A percentile compares a stretch with the other conserved stretches of the same genome.
Conservation (phyloP, 176 grass and related monocot genomes). For the Saccharum officinarum region DNA sequence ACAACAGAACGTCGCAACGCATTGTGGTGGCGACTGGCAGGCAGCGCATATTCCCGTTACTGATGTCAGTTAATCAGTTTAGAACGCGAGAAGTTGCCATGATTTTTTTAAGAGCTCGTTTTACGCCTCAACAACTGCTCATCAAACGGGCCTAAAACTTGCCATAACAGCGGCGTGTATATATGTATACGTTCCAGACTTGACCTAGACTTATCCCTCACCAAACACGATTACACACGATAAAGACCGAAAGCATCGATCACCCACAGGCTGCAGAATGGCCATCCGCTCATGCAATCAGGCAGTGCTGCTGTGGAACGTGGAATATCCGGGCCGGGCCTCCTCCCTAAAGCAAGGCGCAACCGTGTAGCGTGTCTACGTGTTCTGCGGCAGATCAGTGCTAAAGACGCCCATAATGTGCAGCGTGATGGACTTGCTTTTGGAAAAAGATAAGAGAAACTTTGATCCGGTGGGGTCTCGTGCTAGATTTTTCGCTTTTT, state of each 20-base stretch:
- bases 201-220: neutral
- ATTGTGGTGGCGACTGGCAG: neutral
- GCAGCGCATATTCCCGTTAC: neutral
- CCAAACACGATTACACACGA: neutral
- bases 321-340: neutral
- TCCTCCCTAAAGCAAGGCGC: slow-evolving; percentile 7
- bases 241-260: neutral
- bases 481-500: slow-evolving; percentile 14
- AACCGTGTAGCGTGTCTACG: neutral
- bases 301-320: neutral
- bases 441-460: slow-evolving; percentile 33
- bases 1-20: neutral
- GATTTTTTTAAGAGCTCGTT: neutral
- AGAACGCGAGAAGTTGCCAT: neutral
- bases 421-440: slow-evolving; percentile 42
- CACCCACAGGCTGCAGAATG: too few species aligned
- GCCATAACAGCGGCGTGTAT: too few species aligned
- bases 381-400: slow-evolving; percentile 27
- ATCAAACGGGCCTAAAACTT: neutral
- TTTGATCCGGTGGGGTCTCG: slow-evolving; percentile 29
- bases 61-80: neutral
- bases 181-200: too few species aligned
- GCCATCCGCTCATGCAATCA: neutral
- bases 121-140: neutral
- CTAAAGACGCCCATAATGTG: slow-evolving; percentile 25